Evolutionary conservation across 768 basidiomycete species (phyloP), one percentile per base, ranked within the genome.

Genomic region (Trametes villosa): DNA sequence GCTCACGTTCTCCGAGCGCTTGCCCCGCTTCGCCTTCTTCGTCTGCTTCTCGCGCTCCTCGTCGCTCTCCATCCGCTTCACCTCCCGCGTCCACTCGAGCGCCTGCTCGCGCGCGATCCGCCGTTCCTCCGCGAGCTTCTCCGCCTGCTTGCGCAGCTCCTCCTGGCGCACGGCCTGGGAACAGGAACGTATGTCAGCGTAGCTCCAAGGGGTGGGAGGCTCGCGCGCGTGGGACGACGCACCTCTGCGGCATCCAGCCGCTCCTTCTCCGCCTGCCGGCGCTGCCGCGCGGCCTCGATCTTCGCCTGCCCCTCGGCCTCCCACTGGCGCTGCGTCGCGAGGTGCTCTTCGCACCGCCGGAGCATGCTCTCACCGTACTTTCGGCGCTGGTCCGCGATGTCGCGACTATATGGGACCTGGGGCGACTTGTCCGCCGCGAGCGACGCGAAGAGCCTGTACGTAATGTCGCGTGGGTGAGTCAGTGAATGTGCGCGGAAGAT

Each of bases 321-420:
- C 66, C 85, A 82, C 57, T 86, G 83, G 53, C 82, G 78, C 70
- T 96, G 94, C 18, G 82, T 78, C 4, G 81, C 74, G 24, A 94
- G 77, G 69, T 96, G 94, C 41, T 91, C 92, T 12, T 92, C 89
- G 2, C 86, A 88, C 52, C 87, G 87, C 56, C 91, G 82, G 53
- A 96, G 71, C 81, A 98, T 87, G 68, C 83, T 88, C 62, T 92
- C 89, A 13, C 95, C 94, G 67, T 98, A 99, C 71, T 90, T 89
- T 38, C 87, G 83, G 44, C 97, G 86, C 66, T 96, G 91, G 65
- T 94, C 90, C 0, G 95, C 94, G 46, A 98, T 83, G 48, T 96
- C 94, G 11, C 83, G 80, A 66, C 81, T 91, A 74, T 98, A 98
- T 0, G 94, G 93, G 18, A 96, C 79, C 48, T 81, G 75, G 0